Evolutionary conservation across 352 stramenopile genomes (phyloP), one percentile per base, ranked within the genome.

Genomic region (Pythium plurisporium): DNA sequence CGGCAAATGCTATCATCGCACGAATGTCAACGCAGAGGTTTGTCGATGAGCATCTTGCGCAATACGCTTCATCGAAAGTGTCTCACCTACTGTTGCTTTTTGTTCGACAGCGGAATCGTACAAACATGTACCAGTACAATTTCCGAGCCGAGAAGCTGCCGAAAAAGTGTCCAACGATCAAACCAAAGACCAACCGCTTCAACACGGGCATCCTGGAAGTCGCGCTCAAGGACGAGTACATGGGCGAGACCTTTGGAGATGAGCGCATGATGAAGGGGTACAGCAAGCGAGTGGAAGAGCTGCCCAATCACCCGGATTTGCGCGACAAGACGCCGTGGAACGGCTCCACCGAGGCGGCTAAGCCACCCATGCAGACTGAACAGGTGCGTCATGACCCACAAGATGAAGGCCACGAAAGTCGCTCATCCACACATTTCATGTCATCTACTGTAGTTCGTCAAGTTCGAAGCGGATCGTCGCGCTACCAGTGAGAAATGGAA

Each of bases 41-140:
- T 10, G 34, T 47, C 22, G 27, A 26, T 25, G 26, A 33, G 19
- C 5, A 10, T 11, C 9, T 2, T 42, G 30, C 20, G 12, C 7
- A 5, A 49, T 45, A 38, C 10, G 33, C 15, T 38, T 38, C 33
- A 38, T 15, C 33, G 15, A 10, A 38, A 38, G 33, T 38, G 33
- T 38, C 15, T 27, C 15, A 43, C 31, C 2, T 14, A 40, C 17
- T 29, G 27, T 27, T 40, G 30, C 2, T 47, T 37, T 20, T 17
- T 45, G 47, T 45, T 47, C n/a, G 57, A 3, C 48, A 93, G 82
- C 63, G 82, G 48, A 90, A 87, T 55, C 82, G 79, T 25, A 65
- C 66, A 19, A 76, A 88, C 64, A 89, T 95, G 79, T 94, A 89
- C 53, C 64, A 69, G 45, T 93, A 95, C 79, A 94, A 93, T 61